A percentile compares a stretch with the other conserved stretches of the same genome.
phyloP scores from a whole-genome alignment of 257 asterid genomes.

The Nicotiana sylvestris region DNA sequence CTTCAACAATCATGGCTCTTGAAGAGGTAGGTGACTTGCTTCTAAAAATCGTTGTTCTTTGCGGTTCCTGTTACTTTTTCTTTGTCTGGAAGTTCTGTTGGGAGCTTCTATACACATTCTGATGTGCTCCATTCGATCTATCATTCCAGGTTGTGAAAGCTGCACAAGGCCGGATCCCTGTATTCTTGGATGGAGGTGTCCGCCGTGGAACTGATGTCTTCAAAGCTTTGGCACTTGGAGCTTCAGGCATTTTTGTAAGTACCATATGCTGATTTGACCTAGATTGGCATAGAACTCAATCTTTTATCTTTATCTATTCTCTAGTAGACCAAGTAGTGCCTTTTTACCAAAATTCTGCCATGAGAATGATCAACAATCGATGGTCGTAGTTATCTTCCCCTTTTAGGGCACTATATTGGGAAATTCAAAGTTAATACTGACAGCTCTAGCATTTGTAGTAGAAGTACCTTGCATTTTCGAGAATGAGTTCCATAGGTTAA shows the following conservation, averaged over 20 bases:
- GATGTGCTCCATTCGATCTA: not conserved
- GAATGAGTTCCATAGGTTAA: not conserved
- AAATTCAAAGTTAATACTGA: not conserved
- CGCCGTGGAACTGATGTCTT: slow-evolving; percentile 96
- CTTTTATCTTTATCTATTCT: not conserved
- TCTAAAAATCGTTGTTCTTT: not conserved
- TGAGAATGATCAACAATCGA: not conserved
- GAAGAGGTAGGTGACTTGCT: slow-evolving; percentile 58
- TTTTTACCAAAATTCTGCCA: not conserved
- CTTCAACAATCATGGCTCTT: slow-evolving; percentile 77
- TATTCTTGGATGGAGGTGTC: slow-evolving; percentile 95
- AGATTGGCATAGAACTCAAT: not conserved
- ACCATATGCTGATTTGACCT: not conserved
- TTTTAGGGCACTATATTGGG: not conserved
- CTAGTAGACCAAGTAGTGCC: not conserved
- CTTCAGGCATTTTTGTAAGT: slow-evolving; percentile 93
- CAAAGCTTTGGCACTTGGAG: slow-evolving; percentile 96
- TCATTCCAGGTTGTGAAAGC: slow-evolving; percentile 77
- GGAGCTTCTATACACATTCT: not conserved
- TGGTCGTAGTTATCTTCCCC: not conserved
- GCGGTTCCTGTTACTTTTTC: not conserved
- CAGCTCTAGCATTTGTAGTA: not conserved
- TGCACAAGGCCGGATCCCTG: slow-evolving; percentile 89
- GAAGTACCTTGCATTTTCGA: not conserved
- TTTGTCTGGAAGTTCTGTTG: not conserved